Conservation (phyloP, 2,329 filamentous ascomycete genomes). For the Macrophomina phaseolina region DNA sequence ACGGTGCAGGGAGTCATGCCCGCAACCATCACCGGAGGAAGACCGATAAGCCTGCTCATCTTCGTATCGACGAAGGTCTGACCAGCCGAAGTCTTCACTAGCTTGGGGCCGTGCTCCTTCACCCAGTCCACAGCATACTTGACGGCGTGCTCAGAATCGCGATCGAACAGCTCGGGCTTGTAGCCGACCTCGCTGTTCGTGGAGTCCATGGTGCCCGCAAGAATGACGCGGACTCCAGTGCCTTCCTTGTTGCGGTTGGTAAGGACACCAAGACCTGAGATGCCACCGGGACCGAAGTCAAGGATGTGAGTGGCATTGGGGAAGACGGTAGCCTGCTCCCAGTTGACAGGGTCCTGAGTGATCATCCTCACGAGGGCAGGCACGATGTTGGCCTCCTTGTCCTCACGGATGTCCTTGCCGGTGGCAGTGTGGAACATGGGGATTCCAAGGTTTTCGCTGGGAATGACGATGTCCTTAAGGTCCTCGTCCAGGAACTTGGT, state of each 20-base stretch:
- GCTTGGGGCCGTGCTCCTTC: slow-evolving; percentile 90
- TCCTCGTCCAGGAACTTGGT: slow-evolving; percentile 85
- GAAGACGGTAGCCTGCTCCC: slow-evolving; percentile 94
- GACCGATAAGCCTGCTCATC: slow-evolving; percentile 53
- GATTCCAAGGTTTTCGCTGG: slow-evolving; percentile 75
- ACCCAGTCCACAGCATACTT: slow-evolving; percentile 98
- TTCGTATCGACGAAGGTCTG: slow-evolving; percentile 95
- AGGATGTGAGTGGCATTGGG: slow-evolving; percentile 89
- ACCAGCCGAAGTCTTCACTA: slow-evolving; percentile 87
- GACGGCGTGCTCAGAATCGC: slow-evolving; percentile 91
- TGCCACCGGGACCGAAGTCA: slow-evolving; percentile 95
- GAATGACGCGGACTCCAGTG: slow-evolving; percentile 93
- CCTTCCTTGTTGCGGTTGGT: slow-evolving; percentile 99
- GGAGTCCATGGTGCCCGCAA: slow-evolving; percentile 91
- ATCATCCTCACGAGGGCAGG: slow-evolving; percentile 90
- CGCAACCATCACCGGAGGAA: slow-evolving; percentile 55
- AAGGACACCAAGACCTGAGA: slow-evolving; percentile 92
- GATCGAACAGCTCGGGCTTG: slow-evolving; percentile 96
- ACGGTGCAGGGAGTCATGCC: slow-evolving; percentile 57
- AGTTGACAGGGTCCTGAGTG: slow-evolving; percentile 90
- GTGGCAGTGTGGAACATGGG: slow-evolving; percentile 90
- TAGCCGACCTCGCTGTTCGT: slow-evolving; percentile 92
- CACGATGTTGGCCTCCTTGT: slow-evolving; percentile 75
- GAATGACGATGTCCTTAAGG: slow-evolving; percentile 79
- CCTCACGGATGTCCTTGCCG: slow-evolving; percentile 79